A percentile compares a stretch with the other conserved stretches of the same genome.
These are phyloP conservation scores for Fusarium sp. DNA, from an alignment of 2,329 filamentous ascomycete genomes.

Conservation along the genomic window DNA sequence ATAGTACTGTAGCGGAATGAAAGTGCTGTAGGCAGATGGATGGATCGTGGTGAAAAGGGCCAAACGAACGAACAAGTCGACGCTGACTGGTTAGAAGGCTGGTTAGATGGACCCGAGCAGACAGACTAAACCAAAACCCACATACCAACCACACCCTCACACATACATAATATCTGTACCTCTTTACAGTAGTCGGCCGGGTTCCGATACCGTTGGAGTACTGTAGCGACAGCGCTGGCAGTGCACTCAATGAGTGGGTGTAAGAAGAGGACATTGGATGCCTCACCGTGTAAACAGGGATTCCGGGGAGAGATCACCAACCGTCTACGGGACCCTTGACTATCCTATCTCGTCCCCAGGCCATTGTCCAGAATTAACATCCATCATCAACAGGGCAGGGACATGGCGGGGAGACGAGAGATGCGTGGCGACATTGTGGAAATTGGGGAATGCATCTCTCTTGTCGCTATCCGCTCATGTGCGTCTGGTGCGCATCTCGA, in stretches of 20 bases:
- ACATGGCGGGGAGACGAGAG: constrained; percentile 12
- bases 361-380: constrained; percentile 14
- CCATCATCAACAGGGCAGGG: constrained; percentile 11
- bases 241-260: constrained; percentile 24
- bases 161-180: constrained; percentile 35
- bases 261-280: constrained; percentile 19
- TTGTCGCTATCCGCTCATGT: constrained; percentile 35
- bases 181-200: constrained; percentile 37
- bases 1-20: constrained; percentile 21
- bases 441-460: constrained; percentile 24
- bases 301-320: constrained; percentile 23
- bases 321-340: constrained; percentile 19
- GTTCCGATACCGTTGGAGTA: constrained; percentile 40
- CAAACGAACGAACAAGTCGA: constrained; percentile 38
- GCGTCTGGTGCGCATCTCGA: constrained; percentile 30
- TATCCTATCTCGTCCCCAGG: constrained; percentile 5
- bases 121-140: constrained; percentile 42
- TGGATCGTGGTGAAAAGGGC: constrained; percentile 33
- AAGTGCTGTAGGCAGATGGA: constrained; percentile 24
- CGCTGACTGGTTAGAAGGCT: constrained; percentile 38
- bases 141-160: constrained; percentile 42
- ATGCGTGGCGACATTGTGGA: constrained; percentile 14
- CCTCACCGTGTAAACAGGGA: constrained; percentile 38
- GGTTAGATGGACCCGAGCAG: constrained; percentile 41
- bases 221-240: constrained; percentile 29